Conservation (phyloP, 345 rosid species). For the Luvunga scandens region DNA sequence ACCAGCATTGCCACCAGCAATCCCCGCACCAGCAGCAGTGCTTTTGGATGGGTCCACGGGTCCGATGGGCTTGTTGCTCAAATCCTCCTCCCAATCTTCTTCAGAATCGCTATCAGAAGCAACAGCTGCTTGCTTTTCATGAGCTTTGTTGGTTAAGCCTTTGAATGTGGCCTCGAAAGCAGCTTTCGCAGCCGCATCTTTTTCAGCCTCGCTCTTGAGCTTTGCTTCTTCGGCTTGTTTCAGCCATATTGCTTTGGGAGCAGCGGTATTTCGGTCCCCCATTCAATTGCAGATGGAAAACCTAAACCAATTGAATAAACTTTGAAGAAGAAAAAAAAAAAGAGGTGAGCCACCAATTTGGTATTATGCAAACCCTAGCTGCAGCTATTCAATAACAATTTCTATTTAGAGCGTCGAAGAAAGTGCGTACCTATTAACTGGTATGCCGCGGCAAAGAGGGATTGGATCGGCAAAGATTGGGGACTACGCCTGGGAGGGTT, state of each 20-base stretch:
- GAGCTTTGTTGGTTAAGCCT: slow-evolving; percentile 38
- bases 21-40: slow-evolving; percentile 85
- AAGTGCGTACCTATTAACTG: not conserved
- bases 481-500: not conserved
- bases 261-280: slow-evolving; percentile 51
- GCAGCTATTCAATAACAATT: no score
- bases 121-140: slow-evolving; percentile 36
- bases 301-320: slow-evolving; percentile 1
- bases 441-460: not conserved
- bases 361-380: slow-evolving; percentile 9
- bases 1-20: slow-evolving; percentile 95
- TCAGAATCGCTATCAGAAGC: slow-evolving; percentile 70
- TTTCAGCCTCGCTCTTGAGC: slow-evolving; percentile 85
- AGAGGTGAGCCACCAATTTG: not conserved
- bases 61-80: slow-evolving; percentile 76
- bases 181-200: slow-evolving; percentile 89
- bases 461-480: not conserved
- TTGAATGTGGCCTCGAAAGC: slow-evolving; percentile 97
- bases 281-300: slow-evolving; percentile 13
- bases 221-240: slow-evolving; percentile 97
- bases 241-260: slow-evolving; percentile 80
- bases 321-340: not conserved
- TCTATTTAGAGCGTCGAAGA: not conserved
- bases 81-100: slow-evolving; percentile 52
- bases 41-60: slow-evolving; percentile 86